Evolutionary conservation across 345 rosid genomes (phyloP).

Genomic region (Hypericum androsaemum): DNA sequence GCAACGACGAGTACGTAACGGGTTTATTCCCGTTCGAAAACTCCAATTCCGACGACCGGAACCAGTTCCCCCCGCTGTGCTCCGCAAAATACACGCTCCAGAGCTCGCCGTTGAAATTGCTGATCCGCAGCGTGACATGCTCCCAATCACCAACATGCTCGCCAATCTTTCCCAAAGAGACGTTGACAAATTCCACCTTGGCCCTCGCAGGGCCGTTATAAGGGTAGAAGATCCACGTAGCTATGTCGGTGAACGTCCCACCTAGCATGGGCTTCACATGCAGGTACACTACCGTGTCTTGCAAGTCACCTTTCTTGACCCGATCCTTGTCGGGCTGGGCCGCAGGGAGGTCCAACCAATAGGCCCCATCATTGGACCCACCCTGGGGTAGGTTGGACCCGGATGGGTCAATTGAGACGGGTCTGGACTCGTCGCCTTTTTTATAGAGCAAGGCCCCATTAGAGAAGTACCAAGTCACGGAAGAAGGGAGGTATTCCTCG

Average conservation of each 20-base stretch:
- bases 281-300: conserved; percentile 37
- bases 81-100: conserved; percentile 43
- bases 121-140: conserved; percentile 61
- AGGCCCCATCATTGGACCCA: conserved; percentile 57
- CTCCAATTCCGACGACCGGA: conserved; percentile 54
- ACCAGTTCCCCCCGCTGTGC: conserved; percentile 69
- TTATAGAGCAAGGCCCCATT: conserved; percentile 70
- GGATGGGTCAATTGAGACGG: conserved; percentile 31
- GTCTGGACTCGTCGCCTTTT: conserved; percentile 55
- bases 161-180: conserved; percentile 56
- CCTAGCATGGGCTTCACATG: conserved; percentile 77
- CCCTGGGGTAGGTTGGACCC: conserved; percentile 88
- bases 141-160: conserved; percentile 93
- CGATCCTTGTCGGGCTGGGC: conserved; percentile 37
- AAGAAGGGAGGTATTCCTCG: conserved; percentile 63
- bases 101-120: conserved; percentile 68
- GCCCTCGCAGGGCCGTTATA: conserved; percentile 73
- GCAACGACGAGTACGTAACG: conserved; percentile 51
- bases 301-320: conserved; percentile 60
- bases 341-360: conserved; percentile 70
- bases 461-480: conserved; percentile 57
- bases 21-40: conserved; percentile 44
- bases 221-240: conserved; percentile 71
- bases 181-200: conserved; percentile 43
- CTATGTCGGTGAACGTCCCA: conserved; percentile 66